Conservation (phyloP, 495 filamentous ascomycete genomes). For the Penicillium longicatenatum region DNA sequence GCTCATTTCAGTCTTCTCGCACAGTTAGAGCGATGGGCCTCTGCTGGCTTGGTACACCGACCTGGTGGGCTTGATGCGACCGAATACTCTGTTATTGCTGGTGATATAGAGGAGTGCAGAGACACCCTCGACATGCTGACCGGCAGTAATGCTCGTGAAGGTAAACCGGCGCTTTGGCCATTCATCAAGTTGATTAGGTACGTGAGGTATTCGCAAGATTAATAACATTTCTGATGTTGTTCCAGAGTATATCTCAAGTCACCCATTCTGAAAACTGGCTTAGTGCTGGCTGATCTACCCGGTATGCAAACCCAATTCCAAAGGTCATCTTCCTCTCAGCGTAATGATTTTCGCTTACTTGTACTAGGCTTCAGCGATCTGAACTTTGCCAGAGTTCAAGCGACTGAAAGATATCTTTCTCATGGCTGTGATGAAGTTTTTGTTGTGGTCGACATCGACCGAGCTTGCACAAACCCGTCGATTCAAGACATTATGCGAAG, state of each 20-base stretch:
- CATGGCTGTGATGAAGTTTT: neutral
- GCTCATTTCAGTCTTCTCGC: neutral
- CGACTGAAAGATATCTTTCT: neutral
- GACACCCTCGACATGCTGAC: neutral
- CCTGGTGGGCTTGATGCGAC: neutral
- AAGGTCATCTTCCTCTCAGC: too few species aligned
- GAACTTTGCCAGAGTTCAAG: neutral
- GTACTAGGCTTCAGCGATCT: neutral
- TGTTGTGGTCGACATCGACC: neutral
- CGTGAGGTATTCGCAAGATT: too few species aligned
- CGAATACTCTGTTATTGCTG: neutral
- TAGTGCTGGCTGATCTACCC: neutral
- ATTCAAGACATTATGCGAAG: neutral
- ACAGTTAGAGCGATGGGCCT: neutral
- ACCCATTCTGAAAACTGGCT: neutral
- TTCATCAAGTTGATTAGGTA: neutral
- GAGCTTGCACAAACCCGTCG: neutral
- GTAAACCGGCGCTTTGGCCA: neutral
- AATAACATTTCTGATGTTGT: too few species aligned
- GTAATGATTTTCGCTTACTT: too few species aligned
- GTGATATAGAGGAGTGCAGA: neutral
- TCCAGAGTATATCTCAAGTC: neutral
- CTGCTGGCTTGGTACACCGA: neutral
- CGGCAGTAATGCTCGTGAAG: neutral
- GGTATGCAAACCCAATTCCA: neutral